Conservation (phyloP, 2,329 filamentous ascomycete species). For the Cladosporium sphaerospermum region DNA sequence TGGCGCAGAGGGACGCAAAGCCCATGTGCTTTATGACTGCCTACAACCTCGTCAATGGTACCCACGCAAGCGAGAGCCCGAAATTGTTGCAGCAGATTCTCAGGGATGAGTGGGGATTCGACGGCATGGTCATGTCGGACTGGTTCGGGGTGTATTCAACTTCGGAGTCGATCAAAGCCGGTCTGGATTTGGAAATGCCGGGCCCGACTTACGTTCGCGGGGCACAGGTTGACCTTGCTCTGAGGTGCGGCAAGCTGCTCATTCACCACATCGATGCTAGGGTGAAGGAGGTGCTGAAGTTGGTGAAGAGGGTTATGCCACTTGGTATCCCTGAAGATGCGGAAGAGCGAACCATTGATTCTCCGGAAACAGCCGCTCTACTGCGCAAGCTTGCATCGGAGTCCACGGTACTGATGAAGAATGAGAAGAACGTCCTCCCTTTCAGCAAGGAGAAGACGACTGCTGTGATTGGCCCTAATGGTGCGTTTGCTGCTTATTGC, state of each 20-base stretch:
- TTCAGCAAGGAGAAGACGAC: conserved; percentile 60
- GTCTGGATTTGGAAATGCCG: conserved; percentile 80
- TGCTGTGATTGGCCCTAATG: conserved; percentile 71
- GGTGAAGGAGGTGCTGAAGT: conserved; percentile 54
- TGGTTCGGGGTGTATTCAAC: conserved; percentile 72
- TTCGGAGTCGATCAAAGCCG: conserved; percentile 60
- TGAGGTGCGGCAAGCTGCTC: conserved; percentile 24
- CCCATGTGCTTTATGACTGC: conserved; percentile 57
- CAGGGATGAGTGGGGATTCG: conserved; percentile 63
- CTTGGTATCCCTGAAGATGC: conserved; percentile 25
- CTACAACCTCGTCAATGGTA: conserved; percentile 68
- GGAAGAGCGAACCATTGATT: conserved; percentile 25
- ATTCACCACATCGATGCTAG: conserved; percentile 46
- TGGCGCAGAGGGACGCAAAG: conserved; percentile 45
- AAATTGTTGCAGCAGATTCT: conserved; percentile 63
- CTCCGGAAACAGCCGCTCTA: conserved; percentile 27
- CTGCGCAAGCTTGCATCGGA: conserved; percentile 25
- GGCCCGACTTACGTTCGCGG: conserved; percentile 56
- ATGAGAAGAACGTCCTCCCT: conserved; percentile 59
- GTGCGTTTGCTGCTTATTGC: conserved; percentile 53
- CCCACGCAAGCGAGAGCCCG: conserved; percentile 60
- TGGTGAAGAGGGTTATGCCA: conserved; percentile 43
- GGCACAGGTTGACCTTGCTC: conserved; percentile 25
- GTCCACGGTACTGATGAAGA: conserved; percentile 51
- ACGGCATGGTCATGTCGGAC: conserved; percentile 57